Base-by-base conservation (phyloP, 2,329 filamentous ascomycete species). In the Cladophialophora psammophila region DNA sequence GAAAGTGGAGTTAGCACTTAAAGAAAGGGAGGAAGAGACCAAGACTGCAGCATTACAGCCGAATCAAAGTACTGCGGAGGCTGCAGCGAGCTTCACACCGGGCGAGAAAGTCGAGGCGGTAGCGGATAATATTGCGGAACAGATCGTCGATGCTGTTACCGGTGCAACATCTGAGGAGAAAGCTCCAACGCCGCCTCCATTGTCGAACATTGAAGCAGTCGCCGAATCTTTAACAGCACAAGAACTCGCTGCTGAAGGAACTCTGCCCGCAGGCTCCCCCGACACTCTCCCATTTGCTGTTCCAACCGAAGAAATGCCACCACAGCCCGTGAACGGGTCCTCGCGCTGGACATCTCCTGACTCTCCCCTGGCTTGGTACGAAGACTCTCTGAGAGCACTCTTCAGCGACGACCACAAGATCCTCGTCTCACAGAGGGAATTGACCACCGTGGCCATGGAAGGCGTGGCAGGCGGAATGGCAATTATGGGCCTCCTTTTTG, bases 401-500 rank as follows among this genome's bases (percentile, higher is more conserved):
- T 87, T 85, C 78, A 92, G 90, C 77, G 88, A 92, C 64, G 83
- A 88, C 71, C 80, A 79, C 68, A 61, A 64, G 36, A 81, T 93
- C 73, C 81, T 85, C 57, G 74, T 92, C 68, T 86, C 86, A 52
- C 91, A 91, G 82, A 85, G 87, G 60, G 91, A 94, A 73, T 80
- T 90, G 36, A 92, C 91, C 2, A 78, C 90, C n/a, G 80, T 91
- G 71, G 89, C 86, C 57, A 79, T 92, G 40, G 87, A 93, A 78
- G 86, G 90, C 63, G 88, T 86, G 7, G 83, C 87, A 34, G 85
- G 87, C 0, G 91, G 91, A n/a, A 90, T 88, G 10, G 83, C 84
- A 0, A 71, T 91, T 15, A 85, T 85, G 60, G 85, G 84, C 40
- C 77, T 82, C 56, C 53, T 86, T 45, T 72, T 90, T 60, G 82